Conservation (phyloP, 2,329 filamentous ascomycete genomes). For the Nemania sp. region DNA sequence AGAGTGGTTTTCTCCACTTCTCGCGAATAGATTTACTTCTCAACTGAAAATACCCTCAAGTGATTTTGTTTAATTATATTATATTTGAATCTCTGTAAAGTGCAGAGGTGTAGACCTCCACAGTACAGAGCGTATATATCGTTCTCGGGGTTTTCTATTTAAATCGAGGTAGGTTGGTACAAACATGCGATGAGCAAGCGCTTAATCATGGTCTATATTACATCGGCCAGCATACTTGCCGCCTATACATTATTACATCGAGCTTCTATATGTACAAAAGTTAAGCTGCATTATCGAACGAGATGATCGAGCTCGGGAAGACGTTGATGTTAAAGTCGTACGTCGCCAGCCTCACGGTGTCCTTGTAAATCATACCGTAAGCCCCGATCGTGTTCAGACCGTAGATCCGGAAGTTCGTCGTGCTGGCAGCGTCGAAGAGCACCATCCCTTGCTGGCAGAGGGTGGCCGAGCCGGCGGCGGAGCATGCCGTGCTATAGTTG, state of each 20-base stretch:
- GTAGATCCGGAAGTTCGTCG: constrained; percentile 35
- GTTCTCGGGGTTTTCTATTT: too few relatives aligned
- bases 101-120: too few relatives aligned
- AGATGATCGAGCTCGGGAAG: constrained; percentile 35
- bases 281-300: constrained; percentile 29
- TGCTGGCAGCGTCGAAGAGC: constrained; percentile 32
- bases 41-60: too few relatives aligned
- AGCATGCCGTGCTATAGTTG: constrained; percentile 61
- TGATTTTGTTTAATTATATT: too few relatives aligned
- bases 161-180: too few relatives aligned
- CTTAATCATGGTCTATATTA: neutral
- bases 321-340: constrained; percentile 35
- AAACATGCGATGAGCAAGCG: too few relatives aligned
- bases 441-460: constrained; percentile 53
- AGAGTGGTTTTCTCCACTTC: too few relatives aligned
- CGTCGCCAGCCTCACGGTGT: constrained; percentile 33
- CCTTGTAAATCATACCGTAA: constrained; percentile 35
- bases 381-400: constrained; percentile 35
- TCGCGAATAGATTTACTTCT: too few relatives aligned
- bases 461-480: constrained; percentile 45
- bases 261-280: neutral
- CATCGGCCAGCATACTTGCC: neutral
- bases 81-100: too few relatives aligned
- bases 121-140: too few relatives aligned
- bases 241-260: neutral